Evolutionary conservation across 2,329 filamentous ascomycete genomes (phyloP), one percentile per base, ranked within the genome.

Genomic region (Mollisia scopiformis): DNA sequence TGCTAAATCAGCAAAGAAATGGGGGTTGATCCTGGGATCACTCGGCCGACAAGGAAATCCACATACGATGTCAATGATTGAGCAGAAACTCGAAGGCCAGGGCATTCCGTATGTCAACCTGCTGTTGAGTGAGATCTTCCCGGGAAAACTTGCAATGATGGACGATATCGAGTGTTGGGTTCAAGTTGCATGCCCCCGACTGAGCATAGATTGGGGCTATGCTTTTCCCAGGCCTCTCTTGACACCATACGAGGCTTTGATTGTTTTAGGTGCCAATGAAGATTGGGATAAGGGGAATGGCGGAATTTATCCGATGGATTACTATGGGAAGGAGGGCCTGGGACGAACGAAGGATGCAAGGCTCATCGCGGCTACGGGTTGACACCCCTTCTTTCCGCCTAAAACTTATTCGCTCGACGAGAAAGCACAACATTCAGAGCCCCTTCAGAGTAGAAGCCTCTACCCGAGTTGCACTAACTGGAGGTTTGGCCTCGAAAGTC

Each of bases 151-250:
- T 66, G 93, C 92, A 0, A 88, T 95, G 81, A 97, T 99, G 92
- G 78, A 79, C 30, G 94, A 98, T 71, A 91, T 99, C 2, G 94
- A 97, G 73, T 96, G 93, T 70, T 99, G 95, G 95, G 94, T 99
- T 39, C 95, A 99, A 77, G 93, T 99, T 54, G 95, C 95, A 5
- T 99, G 95, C 77, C 95, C 95, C n/a, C 81, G 95, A 53, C 74
- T 99, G 74, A 98, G 94, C 75, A 99, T 99, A 68, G 95, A 99
- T 77, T 99, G 95, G 95, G 95, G 95, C 0, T 98, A 98, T 78
- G 95, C 95, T 0, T 99, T 99, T 73, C 86, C 92, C 1, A 80
- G 91, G 50, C 95, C 95, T 51, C 75, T 99, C 61, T 76, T 99
- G 72, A 98, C 94, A 55, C 94, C 95, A 1, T 97, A 99, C 69